Evolutionary conservation across 2,329 filamentous ascomycete species (phyloP).

Genomic region (Aspergillus hiratsukae): DNA sequence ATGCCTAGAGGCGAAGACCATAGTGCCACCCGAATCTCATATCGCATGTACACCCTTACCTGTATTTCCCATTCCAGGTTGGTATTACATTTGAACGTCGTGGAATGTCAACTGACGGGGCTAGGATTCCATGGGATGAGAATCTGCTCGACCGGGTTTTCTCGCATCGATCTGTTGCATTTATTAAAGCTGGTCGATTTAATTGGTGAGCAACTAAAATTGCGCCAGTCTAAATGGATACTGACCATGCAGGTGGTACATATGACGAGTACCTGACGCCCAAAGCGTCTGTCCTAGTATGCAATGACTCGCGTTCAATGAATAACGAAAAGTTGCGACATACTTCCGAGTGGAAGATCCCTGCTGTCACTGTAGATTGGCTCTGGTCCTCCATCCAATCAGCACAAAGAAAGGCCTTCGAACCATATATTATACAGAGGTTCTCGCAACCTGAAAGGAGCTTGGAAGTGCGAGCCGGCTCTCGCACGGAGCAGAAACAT

Average conservation of each 20-base stretch:
- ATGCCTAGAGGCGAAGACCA: slow-evolving; percentile 71
- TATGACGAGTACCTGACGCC: slow-evolving; percentile 75
- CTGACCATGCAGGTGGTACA: slow-evolving; percentile 54
- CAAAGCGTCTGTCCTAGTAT: slow-evolving; percentile 73
- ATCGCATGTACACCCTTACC: slow-evolving; percentile 74
- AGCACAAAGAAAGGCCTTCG: slow-evolving; percentile 46
- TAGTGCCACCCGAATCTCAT: slow-evolving; percentile 65
- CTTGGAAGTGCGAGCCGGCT: slow-evolving; percentile 15
- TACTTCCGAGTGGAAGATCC: slow-evolving; percentile 69
- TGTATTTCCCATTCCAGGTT: slow-evolving; percentile 60
- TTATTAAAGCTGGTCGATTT: slow-evolving; percentile 70
- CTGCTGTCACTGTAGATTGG: slow-evolving; percentile 79
- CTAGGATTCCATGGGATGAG: slow-evolving; percentile 63
- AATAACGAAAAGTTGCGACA: slow-evolving; percentile 74
- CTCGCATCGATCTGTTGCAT: slow-evolving; percentile 79
- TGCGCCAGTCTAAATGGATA: background rate
- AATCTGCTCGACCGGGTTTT: slow-evolving; percentile 78
- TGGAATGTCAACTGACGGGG: slow-evolving; percentile 12
- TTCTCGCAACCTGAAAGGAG: slow-evolving; percentile 19
- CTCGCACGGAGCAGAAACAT: slow-evolving; percentile 17
- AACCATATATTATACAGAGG: slow-evolving; percentile 40
- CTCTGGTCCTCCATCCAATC: slow-evolving; percentile 71
- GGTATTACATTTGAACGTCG: slow-evolving; percentile 2
- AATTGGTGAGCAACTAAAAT: slow-evolving; percentile 49
- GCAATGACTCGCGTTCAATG: slow-evolving; percentile 48